Percentiles rank a stretch among this genome's conserved stretches.
These are phyloP conservation scores for Candida sanyaensis DNA, from an alignment of 1,139 yeast species.

Conservation along the genomic window DNA sequence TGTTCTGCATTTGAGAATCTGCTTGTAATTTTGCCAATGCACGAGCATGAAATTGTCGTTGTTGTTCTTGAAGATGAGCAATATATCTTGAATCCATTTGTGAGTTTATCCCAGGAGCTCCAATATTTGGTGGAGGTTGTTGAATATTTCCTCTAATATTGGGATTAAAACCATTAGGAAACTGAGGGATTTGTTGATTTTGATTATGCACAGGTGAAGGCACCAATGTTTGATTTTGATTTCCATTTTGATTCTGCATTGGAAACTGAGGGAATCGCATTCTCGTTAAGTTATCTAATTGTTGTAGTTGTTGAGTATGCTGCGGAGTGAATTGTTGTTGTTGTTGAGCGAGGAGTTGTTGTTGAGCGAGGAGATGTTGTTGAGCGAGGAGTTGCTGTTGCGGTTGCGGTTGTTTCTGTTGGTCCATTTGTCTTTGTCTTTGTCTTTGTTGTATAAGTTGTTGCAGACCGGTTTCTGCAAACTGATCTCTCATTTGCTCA, in stretches of 20 bases:
- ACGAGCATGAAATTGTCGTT: background rate
- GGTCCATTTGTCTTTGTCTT: background rate
- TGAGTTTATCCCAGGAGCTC: background rate
- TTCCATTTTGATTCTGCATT: too few species aligned
- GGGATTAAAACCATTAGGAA: background rate
- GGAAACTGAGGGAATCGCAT: too few species aligned
- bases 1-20: background rate
- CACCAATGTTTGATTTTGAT: too few species aligned
- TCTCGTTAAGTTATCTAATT: too few species aligned
- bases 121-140: background rate
- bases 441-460: background rate
- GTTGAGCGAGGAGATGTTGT: background rate
- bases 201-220: too few species aligned
- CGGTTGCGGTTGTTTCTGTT: background rate
- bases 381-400: constrained; percentile 1
- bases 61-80: background rate
- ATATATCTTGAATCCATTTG: background rate
- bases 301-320: too few species aligned
- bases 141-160: background rate
- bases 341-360: background rate
- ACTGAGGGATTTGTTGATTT: background rate
- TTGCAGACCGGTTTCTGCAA: background rate
- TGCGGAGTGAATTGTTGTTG: background rate
- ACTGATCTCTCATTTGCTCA: background rate
- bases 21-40: background rate